Base-by-base conservation (phyloP, 2,329 filamentous ascomycete species). In the Mollisia scopiformis region DNA sequence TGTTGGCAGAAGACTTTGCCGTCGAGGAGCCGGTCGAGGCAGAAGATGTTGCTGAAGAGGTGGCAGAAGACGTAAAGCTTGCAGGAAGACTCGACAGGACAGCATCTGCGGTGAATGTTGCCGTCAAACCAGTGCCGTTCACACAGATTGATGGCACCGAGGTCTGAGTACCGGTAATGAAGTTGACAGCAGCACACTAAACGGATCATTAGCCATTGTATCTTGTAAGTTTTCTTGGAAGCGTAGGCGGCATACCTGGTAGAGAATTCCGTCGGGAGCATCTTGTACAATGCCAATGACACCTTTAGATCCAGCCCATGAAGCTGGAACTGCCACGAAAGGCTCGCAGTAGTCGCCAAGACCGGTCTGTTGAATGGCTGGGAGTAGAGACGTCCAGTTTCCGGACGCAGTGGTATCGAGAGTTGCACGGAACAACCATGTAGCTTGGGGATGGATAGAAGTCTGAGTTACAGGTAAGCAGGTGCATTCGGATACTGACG, bases 391-490 rank as follows among this genome's bases (percentile, higher is more conserved):
- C 14, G 27, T 28, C 43, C 43, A 49, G 27, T 25, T 49, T 25
- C 43, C 27, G n/a, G 43, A 39, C n/a, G 37, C 37, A 8, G 37
- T 39, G n/a, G 7, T 39, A 8, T 39, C 37, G 16, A 41, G 77
- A 23, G 84, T 87, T 64, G 79, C 82, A 63, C 85, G 84, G 75
- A 84, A 83, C n/a, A 87, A 77, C 80, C 80, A 87, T 56, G 77
- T 83, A 66, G 77, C 75, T 70, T 84, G 77, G 3, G 81, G 76
- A 68, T 88, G 85, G 3, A 77, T 78, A 6, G 80, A 57, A 31
- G 47, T 50, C 25, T 39, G 37, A 7, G 37, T 19, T 19, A 2
- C n/a, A 3, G 13, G 13, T 39, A 7, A 39, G 37, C 37, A 39
- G 19, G n/a, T 39, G 13, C 3, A n/a, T 39, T 39, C 7, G 14